These are phyloP conservation scores for Solanum pinnatisectum DNA, from an alignment of 257 asterid genomes.

Conservation along the genomic window DNA sequence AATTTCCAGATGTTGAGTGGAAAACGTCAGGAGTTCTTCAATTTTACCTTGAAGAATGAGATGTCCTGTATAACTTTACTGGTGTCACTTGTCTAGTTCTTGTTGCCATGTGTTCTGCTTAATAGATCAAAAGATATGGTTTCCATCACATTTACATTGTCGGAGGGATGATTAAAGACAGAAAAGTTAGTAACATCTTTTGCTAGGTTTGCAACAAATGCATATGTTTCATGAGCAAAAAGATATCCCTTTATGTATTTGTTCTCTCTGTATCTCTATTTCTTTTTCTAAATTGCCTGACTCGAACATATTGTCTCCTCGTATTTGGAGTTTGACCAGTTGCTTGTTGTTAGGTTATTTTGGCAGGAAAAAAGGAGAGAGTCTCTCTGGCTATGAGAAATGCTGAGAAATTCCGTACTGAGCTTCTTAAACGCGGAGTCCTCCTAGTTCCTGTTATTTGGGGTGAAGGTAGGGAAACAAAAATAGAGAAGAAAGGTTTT, in stretches of 20 bases:
- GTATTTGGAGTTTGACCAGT: conserved; percentile 9
- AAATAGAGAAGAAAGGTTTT: conserved; percentile 74
- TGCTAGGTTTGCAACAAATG: not conserved
- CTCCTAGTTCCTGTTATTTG: conserved; percentile 81
- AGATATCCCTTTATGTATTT: not conserved
- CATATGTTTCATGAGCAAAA: not conserved
- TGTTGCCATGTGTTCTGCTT: not conserved
- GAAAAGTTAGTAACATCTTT: not conserved
- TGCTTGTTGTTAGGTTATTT: conserved; percentile 52
- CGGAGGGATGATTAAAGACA: not conserved
- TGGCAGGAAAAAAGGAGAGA: conserved; percentile 81
- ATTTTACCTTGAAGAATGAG: not conserved
- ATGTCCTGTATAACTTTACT: not conserved
- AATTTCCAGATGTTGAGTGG: not conserved
- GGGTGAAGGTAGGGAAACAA: conserved; percentile 55
- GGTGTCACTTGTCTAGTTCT: not conserved
- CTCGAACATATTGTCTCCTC: not conserved
- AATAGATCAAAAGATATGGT: not conserved
- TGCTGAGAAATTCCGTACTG: conserved; percentile 83
- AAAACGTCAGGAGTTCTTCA: not conserved
- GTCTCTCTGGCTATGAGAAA: conserved; percentile 58
- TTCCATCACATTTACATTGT: not conserved
- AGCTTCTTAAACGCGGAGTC: conserved; percentile 75
- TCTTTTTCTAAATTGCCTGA: not conserved
- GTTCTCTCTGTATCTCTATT: not conserved